Percentiles rank a stretch among this genome's conserved stretches.
Conservation (phyloP, 2,329 filamentous ascomycete species). For the Coniochaeta hoffmannii region DNA sequence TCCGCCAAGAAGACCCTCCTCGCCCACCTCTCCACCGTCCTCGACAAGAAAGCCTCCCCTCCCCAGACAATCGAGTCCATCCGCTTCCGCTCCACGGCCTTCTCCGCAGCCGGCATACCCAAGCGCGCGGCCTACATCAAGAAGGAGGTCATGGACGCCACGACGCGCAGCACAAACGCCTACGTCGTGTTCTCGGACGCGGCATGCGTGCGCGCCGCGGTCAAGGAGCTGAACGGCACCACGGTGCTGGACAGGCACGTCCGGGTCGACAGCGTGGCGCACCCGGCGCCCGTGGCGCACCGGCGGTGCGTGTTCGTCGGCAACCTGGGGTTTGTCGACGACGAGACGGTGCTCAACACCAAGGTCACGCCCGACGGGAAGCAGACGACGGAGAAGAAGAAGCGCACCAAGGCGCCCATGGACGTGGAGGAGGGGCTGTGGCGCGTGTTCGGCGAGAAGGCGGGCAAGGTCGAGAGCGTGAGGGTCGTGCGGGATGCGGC, state of each 20-base stretch:
- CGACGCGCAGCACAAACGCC: conserved; percentile 87
- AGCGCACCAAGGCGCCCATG: conserved; percentile 65
- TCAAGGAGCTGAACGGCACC: conserved; percentile 72
- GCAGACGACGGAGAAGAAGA: conserved; percentile 52
- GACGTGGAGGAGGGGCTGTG: conserved; percentile 92
- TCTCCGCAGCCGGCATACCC: conserved; percentile 66
- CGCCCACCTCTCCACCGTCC: conserved; percentile 69
- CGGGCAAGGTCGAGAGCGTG: conserved; percentile 84
- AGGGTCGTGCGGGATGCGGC: conserved; percentile 83
- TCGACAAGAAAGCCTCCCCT: conserved; percentile 43
- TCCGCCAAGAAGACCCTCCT: conserved; percentile 70
- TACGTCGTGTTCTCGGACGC: conserved; percentile 82
- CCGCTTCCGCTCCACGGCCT: conserved; percentile 89
- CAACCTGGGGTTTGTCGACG: conserved; percentile 92
- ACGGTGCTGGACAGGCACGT: conserved; percentile 81
- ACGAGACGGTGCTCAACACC: conserved; percentile 66
- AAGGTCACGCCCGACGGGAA: conserved; percentile 59
- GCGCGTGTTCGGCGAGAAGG: conserved; percentile 65
- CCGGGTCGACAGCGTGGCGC: conserved; percentile 82
- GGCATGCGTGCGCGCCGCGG: conserved; percentile 68
- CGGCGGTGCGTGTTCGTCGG: conserved; percentile 92
- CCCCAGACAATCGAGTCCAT: conserved; percentile 79
- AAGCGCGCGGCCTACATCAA: conserved; percentile 94
- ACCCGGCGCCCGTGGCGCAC: conserved; percentile 76
- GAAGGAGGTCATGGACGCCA: conserved; percentile 82